Evolutionary conservation across 495 filamentous ascomycete genomes (phyloP), one percentile per base, ranked within the genome.

Genomic region (Aspergillus diversus): DNA sequence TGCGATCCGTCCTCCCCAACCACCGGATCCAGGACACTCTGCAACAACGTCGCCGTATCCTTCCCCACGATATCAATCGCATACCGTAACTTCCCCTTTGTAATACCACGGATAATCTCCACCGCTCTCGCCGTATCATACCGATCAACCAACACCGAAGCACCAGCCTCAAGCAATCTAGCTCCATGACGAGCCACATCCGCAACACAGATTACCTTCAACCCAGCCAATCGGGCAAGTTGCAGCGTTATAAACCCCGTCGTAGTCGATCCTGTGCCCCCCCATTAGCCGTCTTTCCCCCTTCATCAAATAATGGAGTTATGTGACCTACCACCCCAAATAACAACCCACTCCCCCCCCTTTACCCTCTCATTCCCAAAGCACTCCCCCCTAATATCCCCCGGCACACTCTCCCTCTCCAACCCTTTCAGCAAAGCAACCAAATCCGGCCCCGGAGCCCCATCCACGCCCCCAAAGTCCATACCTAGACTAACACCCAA

Each of bases 401-500:
- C 60, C 1, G 86, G 77, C 17, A 89, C 70, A 3, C 64, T 48
- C 8, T 79, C 72, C 4, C 58, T 66, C 33, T 77, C 42, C 1
- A 85, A 42, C 0, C 68, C 50, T 4, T 72, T 65, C 15, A 89
- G 64, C 5, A 85, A 66, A 5, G 66, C 66, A 7, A 75, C 73
- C 33, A 90, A 60, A 61, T 89, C 77, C 0, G 87, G 87, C 0
- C 87, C 88, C 5, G 75, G 64, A 5, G 71, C 69, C 12, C 51
- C 54, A 32, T 54, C 60, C 7, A 78, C 64, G 4, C 33, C 54
- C 0, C 78, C 71, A 63, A 89, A 88, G 69, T 88, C 81, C 5
- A 89, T 56, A 12, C 88, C 87, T 57, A 88, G 77, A 49, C 82
- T 89, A 12, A 89, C 79, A 31, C 87, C 86, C 9, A 90, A 71